phyloP scores from a whole-genome alignment of 768 basidiomycete genomes.

The Boletus patriciae region DNA sequence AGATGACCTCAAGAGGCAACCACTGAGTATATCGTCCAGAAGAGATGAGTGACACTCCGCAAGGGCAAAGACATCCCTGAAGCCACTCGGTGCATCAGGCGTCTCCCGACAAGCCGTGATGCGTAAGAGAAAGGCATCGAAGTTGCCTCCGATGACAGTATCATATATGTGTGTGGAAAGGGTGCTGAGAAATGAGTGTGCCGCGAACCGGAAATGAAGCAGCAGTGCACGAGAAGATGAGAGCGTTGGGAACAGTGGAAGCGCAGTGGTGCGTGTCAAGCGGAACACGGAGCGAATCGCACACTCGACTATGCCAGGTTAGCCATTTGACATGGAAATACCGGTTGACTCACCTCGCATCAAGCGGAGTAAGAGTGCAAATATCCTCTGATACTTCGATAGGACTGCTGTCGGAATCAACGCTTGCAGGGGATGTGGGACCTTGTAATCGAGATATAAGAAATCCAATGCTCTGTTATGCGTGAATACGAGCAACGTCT shows the following conservation, averaged over 20 bases:
- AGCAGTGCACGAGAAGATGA: slow-evolving; percentile 52
- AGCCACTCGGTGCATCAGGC: slow-evolving; percentile 29
- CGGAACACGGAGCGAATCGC: slow-evolving; percentile 66
- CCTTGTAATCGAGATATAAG: slow-evolving; percentile 85
- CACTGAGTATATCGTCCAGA: slow-evolving; percentile 73
- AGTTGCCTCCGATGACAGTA: slow-evolving; percentile 76
- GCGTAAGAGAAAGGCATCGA: slow-evolving; percentile 62
- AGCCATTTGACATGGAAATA: not conserved
- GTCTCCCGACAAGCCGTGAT: slow-evolving; percentile 31
- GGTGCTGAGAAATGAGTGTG: slow-evolving; percentile 66
- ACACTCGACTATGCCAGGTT: slow-evolving; percentile 53
- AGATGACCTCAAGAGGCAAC: slow-evolving; percentile 68
- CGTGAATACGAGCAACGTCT: not conserved
- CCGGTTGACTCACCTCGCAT: slow-evolving; percentile 58
- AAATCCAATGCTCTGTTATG: slow-evolving; percentile 77
- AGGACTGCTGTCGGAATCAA: slow-evolving; percentile 70
- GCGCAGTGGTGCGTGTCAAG: slow-evolving; percentile 46
- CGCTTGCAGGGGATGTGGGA: slow-evolving; percentile 73
- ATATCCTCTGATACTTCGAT: slow-evolving; percentile 85
- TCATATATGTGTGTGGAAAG: slow-evolving; percentile 75
- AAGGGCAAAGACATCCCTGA: slow-evolving; percentile 75
- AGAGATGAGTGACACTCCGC: slow-evolving; percentile 64
- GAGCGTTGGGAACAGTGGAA: slow-evolving; percentile 60
- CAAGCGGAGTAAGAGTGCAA: slow-evolving; percentile 75
- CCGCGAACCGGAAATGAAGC: slow-evolving; percentile 70